Conservation (phyloP, 305 asterid genomes). For the Fraxinus nigra region DNA sequence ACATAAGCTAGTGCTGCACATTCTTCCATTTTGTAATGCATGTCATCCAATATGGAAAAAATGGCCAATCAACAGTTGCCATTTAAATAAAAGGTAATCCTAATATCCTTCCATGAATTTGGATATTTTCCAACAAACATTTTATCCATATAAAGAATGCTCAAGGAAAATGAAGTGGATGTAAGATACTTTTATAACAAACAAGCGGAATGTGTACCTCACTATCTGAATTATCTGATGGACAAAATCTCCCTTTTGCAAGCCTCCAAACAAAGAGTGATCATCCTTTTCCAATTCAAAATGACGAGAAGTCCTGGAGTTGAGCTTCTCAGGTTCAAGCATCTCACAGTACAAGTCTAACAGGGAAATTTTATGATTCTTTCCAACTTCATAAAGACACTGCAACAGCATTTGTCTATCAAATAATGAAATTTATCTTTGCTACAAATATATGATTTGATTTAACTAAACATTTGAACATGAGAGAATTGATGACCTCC, state of each 20-base stretch:
- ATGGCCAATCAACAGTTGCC: not conserved
- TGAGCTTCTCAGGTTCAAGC: constrained; percentile 49
- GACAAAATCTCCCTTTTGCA: constrained; percentile 44
- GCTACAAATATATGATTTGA: not conserved
- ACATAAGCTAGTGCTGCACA: constrained; percentile 4
- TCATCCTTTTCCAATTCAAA: constrained; percentile 31
- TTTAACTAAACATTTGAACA: constrained; percentile 6
- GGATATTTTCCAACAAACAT: constrained; percentile 11
- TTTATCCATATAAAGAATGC: not conserved
- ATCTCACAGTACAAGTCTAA: constrained; percentile 72
- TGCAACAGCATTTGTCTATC: constrained; percentile 38
- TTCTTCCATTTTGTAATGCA: not conserved
- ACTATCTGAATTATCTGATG: constrained; percentile 49
- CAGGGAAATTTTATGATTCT: constrained; percentile 50
- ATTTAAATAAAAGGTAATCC: not conserved
- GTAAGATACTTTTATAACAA: constrained; percentile 6
- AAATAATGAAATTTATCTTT: constrained; percentile 20
- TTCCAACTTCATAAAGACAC: constrained; percentile 86
- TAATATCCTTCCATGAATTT: not conserved
- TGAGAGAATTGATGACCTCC: not conserved
- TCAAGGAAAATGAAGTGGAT: constrained; percentile 14
- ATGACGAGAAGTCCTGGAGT: constrained; percentile 38
- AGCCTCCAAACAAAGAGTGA: constrained; percentile 29
- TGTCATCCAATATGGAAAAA: not conserved
- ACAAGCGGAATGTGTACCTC: constrained; percentile 44